phyloP scores from a whole-genome alignment of 306 rosid species.

The Calophaca sinica region DNA sequence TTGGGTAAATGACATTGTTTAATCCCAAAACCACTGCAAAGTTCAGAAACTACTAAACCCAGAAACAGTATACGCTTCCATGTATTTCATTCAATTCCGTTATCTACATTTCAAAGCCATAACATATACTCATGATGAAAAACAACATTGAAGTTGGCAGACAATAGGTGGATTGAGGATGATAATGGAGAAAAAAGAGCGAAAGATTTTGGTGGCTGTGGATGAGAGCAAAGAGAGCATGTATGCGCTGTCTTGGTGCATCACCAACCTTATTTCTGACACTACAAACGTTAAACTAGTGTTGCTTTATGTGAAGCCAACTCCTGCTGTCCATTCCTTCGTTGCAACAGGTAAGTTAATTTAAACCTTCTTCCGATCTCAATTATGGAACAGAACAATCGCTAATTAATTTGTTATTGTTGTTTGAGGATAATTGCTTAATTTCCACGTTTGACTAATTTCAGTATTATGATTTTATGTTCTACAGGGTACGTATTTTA shows the following conservation, averaged over 20 bases:
- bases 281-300: slow-evolving; percentile 53
- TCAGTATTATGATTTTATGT: neutral
- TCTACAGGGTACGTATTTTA: slow-evolving; percentile 63
- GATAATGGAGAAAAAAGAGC: slow-evolving; percentile 43
- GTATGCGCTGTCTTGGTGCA: slow-evolving; percentile 78
- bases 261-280: slow-evolving; percentile 56
- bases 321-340: slow-evolving; percentile 56
- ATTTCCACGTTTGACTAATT: neutral
- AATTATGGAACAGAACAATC: no score
- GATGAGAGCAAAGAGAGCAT: slow-evolving; percentile 89
- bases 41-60: neutral
- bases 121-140: neutral
- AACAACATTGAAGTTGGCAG: neutral
- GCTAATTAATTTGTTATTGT: neutral
- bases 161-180: neutral
- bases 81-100: neutral
- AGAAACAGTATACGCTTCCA: neutral
- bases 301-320: slow-evolving; percentile 85
- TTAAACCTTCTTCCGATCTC: neutral
- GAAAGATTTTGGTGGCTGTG: slow-evolving; percentile 73
- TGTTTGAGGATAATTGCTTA: no score
- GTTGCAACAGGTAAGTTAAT: slow-evolving; percentile 58
- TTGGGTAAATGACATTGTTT: neutral
- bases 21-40: slow-evolving; percentile 10
- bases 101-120: slow-evolving; percentile 44